Conservation (phyloP, 495 filamentous ascomycete genomes). For the Aspergillus steynii region DNA sequence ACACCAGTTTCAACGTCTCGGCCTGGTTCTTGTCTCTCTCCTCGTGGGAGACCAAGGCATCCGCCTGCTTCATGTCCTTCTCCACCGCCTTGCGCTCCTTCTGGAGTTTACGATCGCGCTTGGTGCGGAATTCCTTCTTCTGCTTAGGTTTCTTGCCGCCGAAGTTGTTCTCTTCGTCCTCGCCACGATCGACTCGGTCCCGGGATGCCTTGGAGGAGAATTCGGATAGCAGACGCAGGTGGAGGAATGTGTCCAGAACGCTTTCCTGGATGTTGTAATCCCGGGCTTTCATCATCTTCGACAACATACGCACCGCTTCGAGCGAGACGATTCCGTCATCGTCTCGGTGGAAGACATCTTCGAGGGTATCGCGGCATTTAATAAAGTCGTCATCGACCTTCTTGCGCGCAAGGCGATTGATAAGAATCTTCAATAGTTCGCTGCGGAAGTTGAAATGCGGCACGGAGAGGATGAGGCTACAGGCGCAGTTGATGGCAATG, state of each 20-base stretch:
- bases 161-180: constrained; percentile 39
- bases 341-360: constrained; percentile 80
- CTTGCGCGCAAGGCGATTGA: constrained; percentile 73
- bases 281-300: constrained; percentile 90
- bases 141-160: constrained; percentile 66
- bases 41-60: constrained; percentile 86
- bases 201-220: constrained; percentile 79
- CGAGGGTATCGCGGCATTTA: constrained; percentile 77
- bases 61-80: constrained; percentile 91
- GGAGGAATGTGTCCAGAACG: constrained; percentile 87
- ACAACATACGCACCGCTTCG: constrained; percentile 79
- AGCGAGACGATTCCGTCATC: constrained; percentile 85
- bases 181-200: constrained; percentile 62
- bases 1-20: constrained; percentile 93
- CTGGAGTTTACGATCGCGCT: constrained; percentile 68
- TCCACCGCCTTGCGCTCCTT: constrained; percentile 84
- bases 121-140: constrained; percentile 75
- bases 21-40: constrained; percentile 89
- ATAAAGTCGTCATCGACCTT: constrained; percentile 68
- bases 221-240: constrained; percentile 84
- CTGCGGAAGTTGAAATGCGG: constrained; percentile 95
- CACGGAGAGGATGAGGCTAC: constrained; percentile 71
- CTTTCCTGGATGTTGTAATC: constrained; percentile 80
- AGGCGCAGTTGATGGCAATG: constrained; percentile 83
- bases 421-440: constrained; percentile 82